Evolutionary conservation across 371 early-diverging fungal species (phyloP).

Genomic region (Syncephalastrum monosporum): DNA sequence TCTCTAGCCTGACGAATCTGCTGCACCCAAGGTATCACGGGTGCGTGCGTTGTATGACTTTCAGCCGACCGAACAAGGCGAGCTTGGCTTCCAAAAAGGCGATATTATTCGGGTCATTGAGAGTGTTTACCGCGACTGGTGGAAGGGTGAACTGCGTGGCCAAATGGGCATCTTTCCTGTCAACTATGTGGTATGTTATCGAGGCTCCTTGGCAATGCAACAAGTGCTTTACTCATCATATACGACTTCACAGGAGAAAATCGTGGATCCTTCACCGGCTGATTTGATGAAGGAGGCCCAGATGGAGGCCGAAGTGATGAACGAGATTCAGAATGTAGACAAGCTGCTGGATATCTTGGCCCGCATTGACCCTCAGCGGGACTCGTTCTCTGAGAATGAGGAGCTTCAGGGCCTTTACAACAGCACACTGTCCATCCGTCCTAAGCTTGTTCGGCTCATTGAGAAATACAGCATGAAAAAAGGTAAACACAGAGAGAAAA

Average conservation of each 20-base stretch:
- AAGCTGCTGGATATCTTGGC: slow-evolving; percentile 74
- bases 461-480: slow-evolving; percentile 78
- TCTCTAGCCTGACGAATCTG: slow-evolving; percentile 8
- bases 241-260: slow-evolving; percentile 37
- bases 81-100: slow-evolving; percentile 76
- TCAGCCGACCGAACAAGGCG: slow-evolving; percentile 78
- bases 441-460: slow-evolving; percentile 76
- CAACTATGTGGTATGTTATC: slow-evolving; percentile 73
- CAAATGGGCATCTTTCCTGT: slow-evolving; percentile 84
- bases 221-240: neutral
- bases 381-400: slow-evolving; percentile 87
- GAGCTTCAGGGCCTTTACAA: slow-evolving; percentile 77
- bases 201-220: neutral
- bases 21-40: slow-evolving; percentile 55
- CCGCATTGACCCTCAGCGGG: slow-evolving; percentile 73
- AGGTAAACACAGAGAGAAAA: slow-evolving; percentile 45
- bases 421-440: slow-evolving; percentile 68
- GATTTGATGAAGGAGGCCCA: slow-evolving; percentile 61
- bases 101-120: slow-evolving; percentile 83
- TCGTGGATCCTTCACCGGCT: slow-evolving; percentile 58
- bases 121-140: slow-evolving; percentile 88
- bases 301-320: slow-evolving; percentile 71
- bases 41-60: slow-evolving; percentile 89
- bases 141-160: slow-evolving; percentile 80
- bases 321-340: slow-evolving; percentile 76